Base-by-base conservation (phyloP, 352 stramenopile species). In the Pythium brachiatum region DNA sequence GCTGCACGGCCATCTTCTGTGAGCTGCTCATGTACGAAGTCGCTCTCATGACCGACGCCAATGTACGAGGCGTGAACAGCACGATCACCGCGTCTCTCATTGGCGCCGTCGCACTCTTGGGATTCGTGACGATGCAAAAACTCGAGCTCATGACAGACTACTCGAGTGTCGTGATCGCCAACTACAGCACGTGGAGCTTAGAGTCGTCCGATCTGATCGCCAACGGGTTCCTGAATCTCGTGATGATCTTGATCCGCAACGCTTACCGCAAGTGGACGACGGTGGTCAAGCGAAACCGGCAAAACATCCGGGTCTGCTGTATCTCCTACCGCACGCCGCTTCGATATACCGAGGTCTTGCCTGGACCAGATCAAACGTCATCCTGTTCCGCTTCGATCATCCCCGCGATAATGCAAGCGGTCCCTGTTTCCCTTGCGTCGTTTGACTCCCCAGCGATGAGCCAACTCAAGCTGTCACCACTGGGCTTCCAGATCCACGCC, bases 221-320 rank as follows among this genome's bases (percentile, higher is more conserved):
- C 1, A 58, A 53, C n/a, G 58, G 58, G 3, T n/a, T 59, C 21
- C 25, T 6, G 7, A 46, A 26, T 4, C 34, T 65, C 26, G 31
- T 39, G 6, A 9, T 59, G 20, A 29, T 65, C 23, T 23, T 65
- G n/a, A 13, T 59, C 12, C 58, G 58, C 18, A 65, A 65, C 31
- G 58, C 34, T 6, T 59, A 59, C 23, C 58, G 58, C 34, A 58
- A 59, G 13, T 41, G 36, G 12, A 34, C 41, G 15, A 46, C 26
- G 9, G n/a, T n/a, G n/a, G n/a, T n/a, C n/a, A n/a, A n/a, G n/a
- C n/a, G n/a, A n/a, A n/a, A n/a, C n/a, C n/a, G n/a, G n/a, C n/a
- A n/a, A n/a, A n/a, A n/a, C n/a, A n/a, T n/a, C n/a, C n/a, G n/a
- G n/a, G 36, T 60, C 7, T 38, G 53, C 7, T 51, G 53, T 51